Base-by-base conservation (phyloP, 805 yeast genomes). In the Tanozyma kutaoensis region DNA sequence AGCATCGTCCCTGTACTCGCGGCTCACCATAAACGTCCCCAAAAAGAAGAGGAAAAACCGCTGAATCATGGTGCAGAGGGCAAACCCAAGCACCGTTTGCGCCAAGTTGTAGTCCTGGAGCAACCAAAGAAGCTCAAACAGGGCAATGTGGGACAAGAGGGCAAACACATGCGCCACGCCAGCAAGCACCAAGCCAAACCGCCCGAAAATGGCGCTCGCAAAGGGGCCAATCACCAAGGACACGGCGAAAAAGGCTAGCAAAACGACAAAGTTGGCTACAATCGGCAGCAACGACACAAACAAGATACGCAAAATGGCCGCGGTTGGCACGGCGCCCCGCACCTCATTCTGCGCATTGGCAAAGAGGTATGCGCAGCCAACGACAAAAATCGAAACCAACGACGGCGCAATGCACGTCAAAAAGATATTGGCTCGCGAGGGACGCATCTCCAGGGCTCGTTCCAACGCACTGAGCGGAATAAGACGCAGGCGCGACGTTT, bases 281-380 rank as follows among this genome's bases (percentile, higher is more conserved):
- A 74, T 50, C 0, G 80, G 79, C 1, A 60, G 62, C 12, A 60
- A 23, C 0, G 74, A 45, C 12, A 69, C 47, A 1, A 84, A 51
- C 3, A 65, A 43, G 17, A 88, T 48, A 31, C 96, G 62, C 9
- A 77, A 35, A 0, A 79, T 43, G 0, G 68, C 50, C 29, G 88
- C 68, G 58, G 31, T 51, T 54, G 28, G 51, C 39, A 25, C 39
- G 34, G 45, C 37, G 4, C 45, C 47, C 24, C 56, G 42, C 1
- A 84, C 94, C 17, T 95, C 95, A 19, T 76, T 81, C 55, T 84
- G 95, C 1, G 95, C 64, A 50, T 85, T 86, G 42, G 80, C 76
- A 43, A 79, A 88, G 28, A 75, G 59, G 50, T 72, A 88, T 0
- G 94, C 76, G 15, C 52, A 39, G 6, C 50, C 40, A 2, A 70